Evolutionary conservation across 768 basidiomycete species (phyloP).

Genomic region (Termitomyces sp.): DNA sequence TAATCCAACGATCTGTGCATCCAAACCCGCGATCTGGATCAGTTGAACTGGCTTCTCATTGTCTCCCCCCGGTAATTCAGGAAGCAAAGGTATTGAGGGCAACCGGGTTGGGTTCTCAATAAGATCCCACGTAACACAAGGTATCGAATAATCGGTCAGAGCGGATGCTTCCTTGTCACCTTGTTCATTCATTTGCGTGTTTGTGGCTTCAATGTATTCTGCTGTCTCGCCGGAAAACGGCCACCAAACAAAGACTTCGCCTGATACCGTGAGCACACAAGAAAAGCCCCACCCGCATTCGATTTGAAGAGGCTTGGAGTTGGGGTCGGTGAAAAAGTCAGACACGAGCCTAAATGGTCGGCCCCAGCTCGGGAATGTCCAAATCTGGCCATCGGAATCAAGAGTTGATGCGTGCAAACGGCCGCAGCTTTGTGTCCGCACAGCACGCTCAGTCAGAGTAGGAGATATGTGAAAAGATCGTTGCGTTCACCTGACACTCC

Average conservation of each 20-base stretch:
- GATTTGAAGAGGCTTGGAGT: constrained; percentile 49
- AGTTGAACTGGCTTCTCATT: constrained; percentile 40
- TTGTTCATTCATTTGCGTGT: constrained; percentile 43
- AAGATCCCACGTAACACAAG: constrained; percentile 61
- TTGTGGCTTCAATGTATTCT: constrained; percentile 32
- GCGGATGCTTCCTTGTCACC: constrained; percentile 33
- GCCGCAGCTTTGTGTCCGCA: constrained; percentile 56
- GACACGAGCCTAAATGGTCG: constrained; percentile 65
- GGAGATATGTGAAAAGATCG: background rate
- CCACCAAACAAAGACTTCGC: constrained; percentile 77
- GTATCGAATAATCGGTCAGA: constrained; percentile 42
- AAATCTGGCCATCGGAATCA: constrained; percentile 57
- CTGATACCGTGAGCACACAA: constrained; percentile 67
- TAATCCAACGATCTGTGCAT: constrained; percentile 70
- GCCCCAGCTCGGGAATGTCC: constrained; percentile 79
- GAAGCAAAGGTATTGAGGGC: constrained; percentile 59
- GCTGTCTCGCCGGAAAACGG: constrained; percentile 48
- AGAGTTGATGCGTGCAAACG: constrained; percentile 68
- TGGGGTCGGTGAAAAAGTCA: constrained; percentile 42
- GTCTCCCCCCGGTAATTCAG: constrained; percentile 37
- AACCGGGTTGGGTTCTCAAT: constrained; percentile 51
- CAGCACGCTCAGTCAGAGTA: constrained; percentile 5
- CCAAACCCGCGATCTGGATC: constrained; percentile 79
- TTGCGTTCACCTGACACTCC: constrained; percentile 56
- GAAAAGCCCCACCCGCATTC: constrained; percentile 83